Percentiles rank a stretch among this genome's conserved stretches.
Conservation (phyloP, 2,329 filamentous ascomycete genomes). For the Colletotrichum liaoningense region DNA sequence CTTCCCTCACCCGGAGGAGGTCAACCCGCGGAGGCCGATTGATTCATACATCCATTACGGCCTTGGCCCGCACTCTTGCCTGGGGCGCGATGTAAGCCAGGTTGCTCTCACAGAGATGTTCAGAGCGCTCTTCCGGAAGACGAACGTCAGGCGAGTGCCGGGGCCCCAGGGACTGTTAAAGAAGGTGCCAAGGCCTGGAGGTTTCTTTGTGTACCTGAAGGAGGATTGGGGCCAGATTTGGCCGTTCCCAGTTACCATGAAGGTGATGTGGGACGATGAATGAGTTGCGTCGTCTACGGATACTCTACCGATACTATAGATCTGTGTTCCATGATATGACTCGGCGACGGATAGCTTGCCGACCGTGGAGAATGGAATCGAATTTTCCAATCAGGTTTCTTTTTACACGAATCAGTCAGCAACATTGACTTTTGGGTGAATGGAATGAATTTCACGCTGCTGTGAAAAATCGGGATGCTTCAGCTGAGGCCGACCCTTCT, state of each 20-base stretch:
- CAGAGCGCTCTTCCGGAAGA: constrained; percentile 70
- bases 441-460: not conserved
- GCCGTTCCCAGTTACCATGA: constrained; percentile 64
- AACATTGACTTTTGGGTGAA: not conserved
- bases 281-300: not conserved
- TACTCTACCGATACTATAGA: not conserved
- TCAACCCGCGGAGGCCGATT: constrained; percentile 73
- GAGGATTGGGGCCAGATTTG: constrained; percentile 69
- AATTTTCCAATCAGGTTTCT: not conserved
- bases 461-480: not conserved
- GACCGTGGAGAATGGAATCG: not conserved
- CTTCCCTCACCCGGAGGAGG: constrained; percentile 70
- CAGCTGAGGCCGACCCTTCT: not conserved
- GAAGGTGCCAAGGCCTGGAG: constrained; percentile 66
- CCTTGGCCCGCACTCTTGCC: constrained; percentile 70
- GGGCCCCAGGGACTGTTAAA: constrained; percentile 76
- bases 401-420: not conserved
- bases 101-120: constrained; percentile 76
- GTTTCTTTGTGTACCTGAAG: constrained; percentile 71
- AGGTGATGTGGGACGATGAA: constrained; percentile 59
- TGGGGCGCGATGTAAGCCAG: constrained; percentile 70
- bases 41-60: constrained; percentile 75
- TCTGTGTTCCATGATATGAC: not conserved
- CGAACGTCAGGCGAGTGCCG: constrained; percentile 69
- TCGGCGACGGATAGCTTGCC: not conserved